Evolutionary conservation across 495 filamentous ascomycete species (phyloP).

Genomic region (Neurospora africana): DNA sequence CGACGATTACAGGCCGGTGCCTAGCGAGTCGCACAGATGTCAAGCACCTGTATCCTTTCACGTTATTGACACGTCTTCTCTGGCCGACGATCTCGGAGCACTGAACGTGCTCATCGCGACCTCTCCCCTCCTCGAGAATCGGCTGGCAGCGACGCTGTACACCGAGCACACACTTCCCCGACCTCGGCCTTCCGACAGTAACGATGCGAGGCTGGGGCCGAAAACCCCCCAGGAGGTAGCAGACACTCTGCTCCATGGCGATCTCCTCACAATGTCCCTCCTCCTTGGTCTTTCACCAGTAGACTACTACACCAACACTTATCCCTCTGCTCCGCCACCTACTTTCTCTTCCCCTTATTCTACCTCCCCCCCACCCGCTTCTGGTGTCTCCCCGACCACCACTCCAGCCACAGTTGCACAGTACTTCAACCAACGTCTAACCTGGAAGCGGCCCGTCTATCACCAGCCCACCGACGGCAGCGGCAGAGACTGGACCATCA

Average conservation of each 20-base stretch:
- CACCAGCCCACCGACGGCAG: background rate
- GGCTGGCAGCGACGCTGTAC: constrained; percentile 13
- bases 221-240: constrained; percentile 1
- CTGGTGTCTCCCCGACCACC: background rate
- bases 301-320: constrained; percentile 21
- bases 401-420: background rate
- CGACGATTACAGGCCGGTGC: background rate
- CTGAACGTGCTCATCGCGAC: constrained; percentile 18
- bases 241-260: constrained; percentile 12
- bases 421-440: background rate
- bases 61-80: constrained; percentile 21
- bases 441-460: background rate
- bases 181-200: background rate
- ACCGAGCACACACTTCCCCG: constrained; percentile 6
- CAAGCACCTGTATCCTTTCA: constrained; percentile 12
- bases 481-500: background rate
- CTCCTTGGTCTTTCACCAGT: constrained; percentile 17
- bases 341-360: background rate
- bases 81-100: constrained; percentile 9
- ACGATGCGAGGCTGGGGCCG: constrained; percentile 1
- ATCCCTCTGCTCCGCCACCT: background rate
- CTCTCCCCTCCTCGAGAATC: constrained; percentile 12
- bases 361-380: background rate
- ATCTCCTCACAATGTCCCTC: constrained; percentile 12
- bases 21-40: background rate